Conservation (phyloP, 108 stramenopile species). For the Stephanodiscus minutulus region DNA sequence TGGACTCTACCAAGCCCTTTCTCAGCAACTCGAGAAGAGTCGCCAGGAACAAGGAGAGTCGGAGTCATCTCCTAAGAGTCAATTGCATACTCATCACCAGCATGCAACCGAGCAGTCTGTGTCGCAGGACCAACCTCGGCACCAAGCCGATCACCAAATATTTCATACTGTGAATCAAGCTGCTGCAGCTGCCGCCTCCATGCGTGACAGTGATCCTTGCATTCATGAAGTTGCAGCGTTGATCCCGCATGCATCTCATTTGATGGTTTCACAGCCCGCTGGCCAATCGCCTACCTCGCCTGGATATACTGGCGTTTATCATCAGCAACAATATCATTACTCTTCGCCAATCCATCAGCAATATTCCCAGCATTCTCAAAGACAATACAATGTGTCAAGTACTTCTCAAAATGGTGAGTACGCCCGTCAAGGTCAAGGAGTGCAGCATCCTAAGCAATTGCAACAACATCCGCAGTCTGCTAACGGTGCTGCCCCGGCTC, state of each 20-base stretch:
- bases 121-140: too few species aligned
- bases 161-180: conserved; percentile 24
- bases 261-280: neutral
- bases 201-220: conserved; percentile 19
- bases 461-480: conserved; percentile 19
- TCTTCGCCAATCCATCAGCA: neutral
- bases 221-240: conserved; percentile 34
- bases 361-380: neutral
- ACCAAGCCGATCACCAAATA: conserved; percentile 2
- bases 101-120: too few species aligned
- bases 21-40: conserved; percentile 67
- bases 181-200: conserved; percentile 24
- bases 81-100: too few species aligned
- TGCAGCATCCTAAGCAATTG: neutral
- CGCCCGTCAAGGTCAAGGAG: conserved; percentile 15
- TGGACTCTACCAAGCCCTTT: conserved; percentile 81
- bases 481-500: neutral
- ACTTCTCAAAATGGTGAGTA: too few species aligned
- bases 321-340: too few species aligned
- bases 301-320: neutral
- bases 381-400: neutral
- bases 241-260: conserved; percentile 25
- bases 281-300: conserved; percentile 1
- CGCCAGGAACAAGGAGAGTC: conserved; percentile 23
- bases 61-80: too few species aligned